Conservation (phyloP, 192 early-diverging fungal genomes). For the Coemansia sp. region DNA sequence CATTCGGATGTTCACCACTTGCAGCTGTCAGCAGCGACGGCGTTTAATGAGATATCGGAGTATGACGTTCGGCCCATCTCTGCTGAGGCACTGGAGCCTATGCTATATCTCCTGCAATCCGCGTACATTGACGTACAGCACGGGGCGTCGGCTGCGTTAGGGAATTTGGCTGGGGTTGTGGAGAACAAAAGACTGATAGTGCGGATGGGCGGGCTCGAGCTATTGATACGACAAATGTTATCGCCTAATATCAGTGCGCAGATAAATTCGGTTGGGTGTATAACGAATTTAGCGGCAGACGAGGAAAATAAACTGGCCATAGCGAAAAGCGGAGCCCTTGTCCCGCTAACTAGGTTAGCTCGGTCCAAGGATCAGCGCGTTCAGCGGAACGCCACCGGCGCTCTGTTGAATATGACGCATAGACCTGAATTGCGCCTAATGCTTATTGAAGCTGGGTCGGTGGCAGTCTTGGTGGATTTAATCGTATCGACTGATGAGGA, state of each 20-base stretch:
- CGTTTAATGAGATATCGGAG: constrained; percentile 88
- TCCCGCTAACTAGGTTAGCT: constrained; percentile 70
- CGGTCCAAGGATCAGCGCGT: constrained; percentile 76
- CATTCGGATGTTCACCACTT: constrained; percentile 82
- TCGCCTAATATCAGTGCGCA: constrained; percentile 78
- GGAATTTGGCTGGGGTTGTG: constrained; percentile 68
- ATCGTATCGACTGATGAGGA: constrained; percentile 72
- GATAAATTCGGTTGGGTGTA: constrained; percentile 88
- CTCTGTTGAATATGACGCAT: constrained; percentile 90
- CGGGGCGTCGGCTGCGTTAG: constrained; percentile 76
- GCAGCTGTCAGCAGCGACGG: constrained; percentile 81
- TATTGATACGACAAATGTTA: constrained; percentile 76
- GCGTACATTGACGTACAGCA: constrained; percentile 77
- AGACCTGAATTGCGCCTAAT: constrained; percentile 69
- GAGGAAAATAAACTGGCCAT: constrained; percentile 83
- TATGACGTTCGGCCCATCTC: constrained; percentile 70
- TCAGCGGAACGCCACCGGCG: constrained; percentile 85
- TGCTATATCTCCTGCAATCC: constrained; percentile 73
- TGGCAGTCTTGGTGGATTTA: constrained; percentile 72
- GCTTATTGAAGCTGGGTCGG: constrained; percentile 71
- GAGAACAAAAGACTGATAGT: constrained; percentile 82
- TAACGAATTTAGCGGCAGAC: constrained; percentile 81
- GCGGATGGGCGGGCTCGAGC: constrained; percentile 70
- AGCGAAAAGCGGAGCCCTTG: constrained; percentile 72
- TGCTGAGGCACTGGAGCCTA: constrained; percentile 66